phyloP scores from a whole-genome alignment of 352 stramenopile genomes.

The Globisporangium paddicum region DNA sequence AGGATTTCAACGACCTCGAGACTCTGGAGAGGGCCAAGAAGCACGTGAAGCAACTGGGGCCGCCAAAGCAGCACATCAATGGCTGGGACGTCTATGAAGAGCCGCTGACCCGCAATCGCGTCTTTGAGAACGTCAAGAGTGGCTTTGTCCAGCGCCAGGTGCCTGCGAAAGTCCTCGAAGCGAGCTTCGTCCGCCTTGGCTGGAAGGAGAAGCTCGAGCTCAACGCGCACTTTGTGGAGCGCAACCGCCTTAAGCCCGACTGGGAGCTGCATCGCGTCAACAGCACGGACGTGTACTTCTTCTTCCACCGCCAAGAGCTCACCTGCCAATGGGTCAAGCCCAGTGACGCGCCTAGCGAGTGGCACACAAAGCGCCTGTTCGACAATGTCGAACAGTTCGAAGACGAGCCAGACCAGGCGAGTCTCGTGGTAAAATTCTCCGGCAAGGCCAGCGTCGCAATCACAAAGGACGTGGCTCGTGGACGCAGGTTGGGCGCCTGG shows the following conservation, averaged over 20 bases:
- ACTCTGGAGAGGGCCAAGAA: constrained; percentile 33
- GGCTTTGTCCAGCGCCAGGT: constrained; percentile 68
- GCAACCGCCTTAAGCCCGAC: constrained; percentile 33
- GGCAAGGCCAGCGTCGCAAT: constrained; percentile 22
- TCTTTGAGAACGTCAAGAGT: constrained; percentile 58
- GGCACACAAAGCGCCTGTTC: constrained; percentile 59
- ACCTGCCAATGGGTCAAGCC: constrained; percentile 58
- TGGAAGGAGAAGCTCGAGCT: constrained; percentile 67
- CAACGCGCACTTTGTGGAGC: constrained; percentile 45
- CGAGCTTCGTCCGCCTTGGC: constrained; percentile 27
- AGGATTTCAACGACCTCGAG: constrained; percentile 54
- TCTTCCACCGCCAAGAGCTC: constrained; percentile 50
- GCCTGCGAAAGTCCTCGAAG: constrained; percentile 30
- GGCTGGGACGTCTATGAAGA: constrained; percentile 57
- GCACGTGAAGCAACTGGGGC: constrained; percentile 19
- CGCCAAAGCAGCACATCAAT: constrained; percentile 9
- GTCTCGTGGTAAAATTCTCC: constrained; percentile 44
- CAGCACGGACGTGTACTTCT: constrained; percentile 62
- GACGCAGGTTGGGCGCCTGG: constrained; percentile 40
- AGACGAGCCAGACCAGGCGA: constrained; percentile 42
- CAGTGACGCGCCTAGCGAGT: constrained; percentile 28
- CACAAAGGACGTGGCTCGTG: constrained; percentile 36
- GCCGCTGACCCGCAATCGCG: constrained; percentile 42
- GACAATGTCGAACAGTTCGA: constrained; percentile 36
- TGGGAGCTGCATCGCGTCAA: constrained; percentile 66